These are phyloP conservation scores for Epichloe scottii DNA, from an alignment of 2,329 filamentous ascomycete species.

Conservation along the genomic window DNA sequence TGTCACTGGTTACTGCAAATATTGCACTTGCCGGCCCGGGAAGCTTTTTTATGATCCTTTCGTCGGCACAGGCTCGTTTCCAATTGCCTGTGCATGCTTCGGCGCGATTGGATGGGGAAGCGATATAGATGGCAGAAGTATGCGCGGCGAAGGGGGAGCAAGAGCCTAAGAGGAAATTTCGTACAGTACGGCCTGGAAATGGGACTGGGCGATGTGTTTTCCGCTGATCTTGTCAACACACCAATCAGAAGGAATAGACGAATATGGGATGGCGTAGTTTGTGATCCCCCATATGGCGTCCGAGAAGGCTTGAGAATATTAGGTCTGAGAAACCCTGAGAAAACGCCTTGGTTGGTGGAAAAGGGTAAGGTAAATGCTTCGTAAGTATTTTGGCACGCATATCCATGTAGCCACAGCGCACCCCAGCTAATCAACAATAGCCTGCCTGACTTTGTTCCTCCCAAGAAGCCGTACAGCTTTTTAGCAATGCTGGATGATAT, in stretches of 20 bases:
- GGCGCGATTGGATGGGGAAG: constrained; percentile 74
- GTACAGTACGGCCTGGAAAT: constrained; percentile 62
- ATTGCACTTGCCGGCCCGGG: constrained; percentile 72
- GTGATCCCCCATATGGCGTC: constrained; percentile 92
- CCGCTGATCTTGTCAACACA: constrained; percentile 78
- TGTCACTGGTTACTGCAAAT: constrained; percentile 85
- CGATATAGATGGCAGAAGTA: constrained; percentile 85
- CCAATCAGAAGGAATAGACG: constrained; percentile 49
- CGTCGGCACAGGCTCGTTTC: constrained; percentile 88
- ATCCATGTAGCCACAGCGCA: not conserved
- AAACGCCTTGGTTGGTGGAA: constrained; percentile 46
- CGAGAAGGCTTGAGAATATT: constrained; percentile 83
- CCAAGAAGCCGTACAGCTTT: constrained; percentile 88
- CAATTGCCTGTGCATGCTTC: constrained; percentile 80
- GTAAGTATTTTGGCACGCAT: constrained; percentile 31
- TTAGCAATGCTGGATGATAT: constrained; percentile 83
- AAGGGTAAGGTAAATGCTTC: constrained; percentile 58
- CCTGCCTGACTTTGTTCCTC: constrained; percentile 60
- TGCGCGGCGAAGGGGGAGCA: constrained; percentile 54
- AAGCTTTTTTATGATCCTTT: constrained; percentile 87
- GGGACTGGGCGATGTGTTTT: constrained; percentile 64
- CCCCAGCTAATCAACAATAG: constrained; percentile 10
- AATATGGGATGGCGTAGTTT: constrained; percentile 81
- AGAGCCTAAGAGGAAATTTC: constrained; percentile 57
- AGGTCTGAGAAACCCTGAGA: constrained; percentile 57